A percentile compares a stretch with the other conserved stretches of the same genome.
Evolutionary conservation across 2,329 filamentous ascomycete species (phyloP).

Genomic region (Pleoardoris graminearum): DNA sequence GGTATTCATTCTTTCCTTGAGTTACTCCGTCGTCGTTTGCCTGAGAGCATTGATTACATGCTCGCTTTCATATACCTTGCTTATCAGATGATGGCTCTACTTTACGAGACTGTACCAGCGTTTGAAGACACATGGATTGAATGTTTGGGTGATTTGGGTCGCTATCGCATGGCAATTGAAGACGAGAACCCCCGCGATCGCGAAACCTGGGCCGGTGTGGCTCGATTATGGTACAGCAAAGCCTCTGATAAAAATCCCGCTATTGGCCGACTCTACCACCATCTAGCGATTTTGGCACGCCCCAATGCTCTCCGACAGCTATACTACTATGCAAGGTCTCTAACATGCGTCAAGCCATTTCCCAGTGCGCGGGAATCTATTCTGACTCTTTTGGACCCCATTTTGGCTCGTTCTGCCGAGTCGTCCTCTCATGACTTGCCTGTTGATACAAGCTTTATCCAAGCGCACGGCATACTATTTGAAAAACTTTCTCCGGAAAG

Average conservation of each 20-base stretch:
- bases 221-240: slow-evolving; percentile 80
- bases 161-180: slow-evolving; percentile 91
- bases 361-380: slow-evolving; percentile 69
- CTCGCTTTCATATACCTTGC: slow-evolving; percentile 85
- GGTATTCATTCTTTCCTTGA: slow-evolving; percentile 87
- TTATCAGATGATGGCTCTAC: slow-evolving; percentile 84
- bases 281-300: slow-evolving; percentile 77
- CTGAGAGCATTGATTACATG: slow-evolving; percentile 83
- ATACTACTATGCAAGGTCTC: slow-evolving; percentile 71
- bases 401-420: slow-evolving; percentile 44
- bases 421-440: slow-evolving; percentile 42
- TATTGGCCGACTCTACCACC: slow-evolving; percentile 82
- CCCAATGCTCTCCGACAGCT: slow-evolving; percentile 72
- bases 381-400: slow-evolving; percentile 65
- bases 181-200: slow-evolving; percentile 74
- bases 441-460: slow-evolving; percentile 65
- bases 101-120: slow-evolving; percentile 80
- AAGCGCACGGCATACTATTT: slow-evolving; percentile 67
- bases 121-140: slow-evolving; percentile 94
- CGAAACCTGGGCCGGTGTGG: slow-evolving; percentile 80
- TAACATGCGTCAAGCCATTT: slow-evolving; percentile 71
- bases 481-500: slow-evolving; percentile 53
- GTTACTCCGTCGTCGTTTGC: slow-evolving; percentile 66
- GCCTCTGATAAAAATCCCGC: slow-evolving; percentile 76
- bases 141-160: slow-evolving; percentile 81